Base-by-base conservation (phyloP, 2,329 filamentous ascomycete species). In the Hypoxylon sp. region DNA sequence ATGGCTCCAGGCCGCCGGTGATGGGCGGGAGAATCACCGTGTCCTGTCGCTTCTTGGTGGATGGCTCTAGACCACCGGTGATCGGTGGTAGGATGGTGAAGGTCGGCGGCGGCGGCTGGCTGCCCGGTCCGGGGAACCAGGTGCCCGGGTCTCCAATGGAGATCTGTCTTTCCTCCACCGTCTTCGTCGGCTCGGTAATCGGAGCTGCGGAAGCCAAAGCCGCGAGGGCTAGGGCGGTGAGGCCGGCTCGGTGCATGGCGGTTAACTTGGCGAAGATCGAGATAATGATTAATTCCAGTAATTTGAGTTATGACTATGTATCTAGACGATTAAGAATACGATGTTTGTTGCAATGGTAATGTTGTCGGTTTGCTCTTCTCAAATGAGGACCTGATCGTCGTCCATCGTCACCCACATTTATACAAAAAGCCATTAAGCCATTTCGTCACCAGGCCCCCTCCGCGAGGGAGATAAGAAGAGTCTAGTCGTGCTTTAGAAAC, bases 221-320 rank as follows among this genome's bases (percentile, higher is more conserved):
- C 75, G 63, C 75, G 52, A 77, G 73, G 73, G 74, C 75, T 14
- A 76, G 63, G 57, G 72, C 71, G 55, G 64, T 53, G 34, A 75
- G 41, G 61, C 67, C 63, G 61, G 65, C 67, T 65, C 72, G 62
- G 36, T 73, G 63, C 75, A 76, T 78, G 69, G 50, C 67, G 53
- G 46, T 59, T 60, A 36, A 38, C 28, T 50, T 62, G 17, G 57
- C 25, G n/a, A 53, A 60, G 51, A 52, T 59, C 25, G 17, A 51
- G 32, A 11, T 34, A 41, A 51, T 21, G 32, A 38, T 56, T 36
- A 30, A 48, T 53, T 52, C 51, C 57, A 63, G 53, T 3, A 67
- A 23, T 19, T 62, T 53, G 57, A 3, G 30, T 57, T 52, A 19
- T 21, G 9, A 49, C n/a, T 63, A 10, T 38, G 25, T 56, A 56